Evolutionary conservation across 805 yeast species (phyloP), one percentile per base, ranked within the genome.

Genomic region (Wickerhamiella azymoides): DNA sequence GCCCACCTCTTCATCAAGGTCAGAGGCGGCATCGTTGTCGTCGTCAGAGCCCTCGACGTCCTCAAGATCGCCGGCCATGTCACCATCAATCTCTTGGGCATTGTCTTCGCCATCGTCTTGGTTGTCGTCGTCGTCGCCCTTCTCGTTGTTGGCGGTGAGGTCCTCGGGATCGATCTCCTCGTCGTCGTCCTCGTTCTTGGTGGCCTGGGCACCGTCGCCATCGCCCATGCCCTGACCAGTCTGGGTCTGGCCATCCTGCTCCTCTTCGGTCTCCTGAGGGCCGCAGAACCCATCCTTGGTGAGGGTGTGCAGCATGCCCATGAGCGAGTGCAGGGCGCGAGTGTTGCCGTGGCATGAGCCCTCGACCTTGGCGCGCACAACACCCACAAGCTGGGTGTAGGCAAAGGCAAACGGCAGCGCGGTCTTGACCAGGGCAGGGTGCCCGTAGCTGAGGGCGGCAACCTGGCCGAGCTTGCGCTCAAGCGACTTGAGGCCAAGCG

Each of bases 211-310:
- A 52, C 96, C 97, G 46, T 74, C 79, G 19, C 97, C 98, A 56
- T 89, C 92, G 30, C 98, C 98, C 17, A 84, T 66, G 7, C 94
- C 94, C 7, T 94, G 84, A 39, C 96, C 97, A 38, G 84, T 92
- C 36, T 81, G 80, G 48, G 80, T 60, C 45, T 81, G 72, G 40
- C 72, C 72, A 14, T 74, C 74, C 49, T 75, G 77, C 47, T 46
- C 52, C 25, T 55, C 56, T 46, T 79, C 80, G 5, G 82, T 81
- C 16, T 84, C 79, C 57, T 83, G 82, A 10, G 98, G 98, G 1
- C 93, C 75, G 58, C 98, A 92, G 72, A 86, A 88, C 0, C 98
- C 98, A 46, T 80, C 74, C 11, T 74, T 74, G 0, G 94, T 76
- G 25, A 92, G 63, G 7, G 71, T 71, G 50, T 70, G 65, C 33